Evolutionary conservation across 306 rosid species (phyloP).

Genomic region (Rosa multiflora): DNA sequence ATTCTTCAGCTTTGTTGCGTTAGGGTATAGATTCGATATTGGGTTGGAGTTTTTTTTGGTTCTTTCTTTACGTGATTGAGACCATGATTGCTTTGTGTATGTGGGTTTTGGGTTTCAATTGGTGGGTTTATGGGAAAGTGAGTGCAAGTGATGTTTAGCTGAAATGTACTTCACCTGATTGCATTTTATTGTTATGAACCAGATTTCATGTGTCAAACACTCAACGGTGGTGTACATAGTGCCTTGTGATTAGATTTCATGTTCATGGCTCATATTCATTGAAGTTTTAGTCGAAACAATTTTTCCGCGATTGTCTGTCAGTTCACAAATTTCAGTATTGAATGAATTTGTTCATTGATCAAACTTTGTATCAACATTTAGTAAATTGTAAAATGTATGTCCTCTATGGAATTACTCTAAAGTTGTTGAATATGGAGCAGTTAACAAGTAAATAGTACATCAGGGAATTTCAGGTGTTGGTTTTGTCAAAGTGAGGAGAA

Average conservation of each 20-base stretch:
- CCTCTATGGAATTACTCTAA: not conserved
- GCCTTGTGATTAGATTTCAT: conserved; percentile 1
- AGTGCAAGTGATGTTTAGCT: not conserved
- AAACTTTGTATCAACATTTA: not conserved
- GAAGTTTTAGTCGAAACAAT: not conserved
- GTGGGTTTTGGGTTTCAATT: conserved; percentile 2
- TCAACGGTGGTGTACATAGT: not conserved
- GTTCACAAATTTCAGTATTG: not conserved
- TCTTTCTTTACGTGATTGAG: not conserved
- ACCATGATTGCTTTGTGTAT: not conserved
- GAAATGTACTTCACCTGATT: not conserved
- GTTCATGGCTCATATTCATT: conserved; percentile 7
- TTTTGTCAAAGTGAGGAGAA: not conserved
- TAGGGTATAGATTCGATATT: not conserved
- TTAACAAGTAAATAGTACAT: not conserved
- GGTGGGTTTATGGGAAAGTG: not conserved
- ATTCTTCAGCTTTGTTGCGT: not conserved
- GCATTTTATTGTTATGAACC: not conserved
- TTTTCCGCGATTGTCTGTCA: not conserved
- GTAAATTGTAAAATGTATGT: not conserved
- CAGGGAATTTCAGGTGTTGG: not conserved
- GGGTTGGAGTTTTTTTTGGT: conserved; percentile 1
- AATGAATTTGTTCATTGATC: not conserved
- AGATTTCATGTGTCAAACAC: not conserved
- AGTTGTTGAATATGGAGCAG: not conserved